Percentiles rank a stretch among this genome's conserved stretches.
Evolutionary conservation across 345 rosid species (phyloP).

Genomic region (Hirschfeldia incana): DNA sequence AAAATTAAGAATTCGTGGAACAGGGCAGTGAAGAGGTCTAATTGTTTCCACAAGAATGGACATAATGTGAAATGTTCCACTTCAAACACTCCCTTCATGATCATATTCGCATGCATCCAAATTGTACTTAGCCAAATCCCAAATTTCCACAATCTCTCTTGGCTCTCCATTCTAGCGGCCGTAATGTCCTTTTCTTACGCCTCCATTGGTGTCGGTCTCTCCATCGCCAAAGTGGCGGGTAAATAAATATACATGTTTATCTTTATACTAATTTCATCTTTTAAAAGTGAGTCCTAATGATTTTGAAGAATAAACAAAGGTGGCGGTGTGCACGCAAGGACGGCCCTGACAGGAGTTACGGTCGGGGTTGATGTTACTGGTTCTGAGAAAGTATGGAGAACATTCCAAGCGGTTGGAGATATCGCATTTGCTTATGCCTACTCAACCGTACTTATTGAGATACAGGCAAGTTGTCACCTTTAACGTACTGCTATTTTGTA

Average conservation of each 20-base stretch:
- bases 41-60: slow-evolving; percentile 77
- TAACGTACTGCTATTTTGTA: not conserved
- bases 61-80: slow-evolving; percentile 53
- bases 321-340: slow-evolving; percentile 44
- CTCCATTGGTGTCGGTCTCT: slow-evolving; percentile 70
- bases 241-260: not conserved
- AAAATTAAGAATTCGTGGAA: not conserved
- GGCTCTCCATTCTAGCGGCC: slow-evolving; percentile 84
- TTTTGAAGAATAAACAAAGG: slow-evolving; percentile 14
- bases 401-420: slow-evolving; percentile 77
- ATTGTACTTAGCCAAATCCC: slow-evolving; percentile 81
- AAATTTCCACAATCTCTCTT: slow-evolving; percentile 80
- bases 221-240: slow-evolving; percentile 60
- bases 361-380: slow-evolving; percentile 72
- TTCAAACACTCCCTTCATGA: slow-evolving; percentile 67
- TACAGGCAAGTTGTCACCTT: slow-evolving; percentile 58
- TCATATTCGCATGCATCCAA: slow-evolving; percentile 65
- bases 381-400: slow-evolving; percentile 73
- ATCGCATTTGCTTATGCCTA: slow-evolving; percentile 87
- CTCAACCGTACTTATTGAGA: slow-evolving; percentile 77
- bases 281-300: not conserved
- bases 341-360: slow-evolving; percentile 53
- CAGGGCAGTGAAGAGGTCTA: slow-evolving; percentile 80
- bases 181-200: slow-evolving; percentile 87
- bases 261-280: not conserved